A percentile compares a stretch with the other conserved stretches of the same genome.
These are phyloP conservation scores for Carex sylvatica DNA, from an alignment of 202 grass and related monocot genomes.

Conservation along the genomic window DNA sequence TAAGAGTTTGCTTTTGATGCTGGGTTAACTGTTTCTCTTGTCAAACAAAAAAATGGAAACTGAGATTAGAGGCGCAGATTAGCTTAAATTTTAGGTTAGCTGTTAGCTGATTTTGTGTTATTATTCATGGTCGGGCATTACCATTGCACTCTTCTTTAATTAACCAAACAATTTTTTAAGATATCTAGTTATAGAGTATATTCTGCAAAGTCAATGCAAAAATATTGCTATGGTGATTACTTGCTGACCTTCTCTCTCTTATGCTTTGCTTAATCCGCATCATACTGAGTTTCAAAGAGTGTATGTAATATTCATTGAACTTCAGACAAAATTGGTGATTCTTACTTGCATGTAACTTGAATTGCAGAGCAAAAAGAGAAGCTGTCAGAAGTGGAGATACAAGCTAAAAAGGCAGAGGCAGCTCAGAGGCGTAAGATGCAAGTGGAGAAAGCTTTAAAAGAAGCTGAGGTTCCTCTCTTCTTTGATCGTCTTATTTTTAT, in stretches of 20 bases:
- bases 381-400: conserved; percentile 76
- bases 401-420: conserved; percentile 86
- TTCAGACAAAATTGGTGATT: not conserved
- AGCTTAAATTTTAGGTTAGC: not conserved
- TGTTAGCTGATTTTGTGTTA: not conserved
- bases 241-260: not conserved
- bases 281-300: not conserved
- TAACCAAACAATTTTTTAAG: not conserved
- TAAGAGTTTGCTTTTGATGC: not conserved
- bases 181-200: not conserved
- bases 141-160: not conserved
- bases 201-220: not conserved
- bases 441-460: conserved; percentile 86
- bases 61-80: not conserved
- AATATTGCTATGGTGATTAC: not conserved
- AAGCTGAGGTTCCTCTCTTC: conserved; percentile 60
- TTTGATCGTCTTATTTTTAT: conserved; percentile 4
- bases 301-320: not conserved
- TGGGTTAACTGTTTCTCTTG: not conserved
- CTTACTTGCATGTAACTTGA: conserved; percentile 24
- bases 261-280: not conserved
- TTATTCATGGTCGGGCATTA: not conserved
- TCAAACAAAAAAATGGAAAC: not conserved
- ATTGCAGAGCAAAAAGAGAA: conserved; percentile 81
- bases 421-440: conserved; percentile 98